phyloP scores from a whole-genome alignment of 805 yeast species.

The Kodamaea kaohsiungensis region DNA sequence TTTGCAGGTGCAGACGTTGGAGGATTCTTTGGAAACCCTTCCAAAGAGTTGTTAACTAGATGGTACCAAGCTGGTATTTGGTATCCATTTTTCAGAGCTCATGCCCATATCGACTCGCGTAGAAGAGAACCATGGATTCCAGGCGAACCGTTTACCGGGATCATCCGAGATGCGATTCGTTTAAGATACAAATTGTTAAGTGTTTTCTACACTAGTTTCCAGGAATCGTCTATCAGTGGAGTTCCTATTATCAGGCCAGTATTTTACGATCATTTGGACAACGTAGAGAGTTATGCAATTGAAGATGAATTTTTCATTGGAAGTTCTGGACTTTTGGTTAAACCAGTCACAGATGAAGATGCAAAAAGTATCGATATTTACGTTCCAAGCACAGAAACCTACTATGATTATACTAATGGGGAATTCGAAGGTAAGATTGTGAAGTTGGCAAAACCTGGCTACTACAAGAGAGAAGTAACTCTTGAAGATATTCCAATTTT shows the following conservation, averaged over 20 bases:
- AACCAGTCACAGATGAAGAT: conserved; percentile 71
- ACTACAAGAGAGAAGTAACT: conserved; percentile 40
- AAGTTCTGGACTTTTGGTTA: conserved; percentile 65
- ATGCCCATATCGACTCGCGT: conserved; percentile 91
- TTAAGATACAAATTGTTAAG: conserved; percentile 80
- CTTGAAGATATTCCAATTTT: conserved; percentile 69
- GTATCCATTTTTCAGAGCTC: conserved; percentile 96
- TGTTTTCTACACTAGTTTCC: conserved; percentile 75
- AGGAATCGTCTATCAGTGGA: conserved; percentile 60
- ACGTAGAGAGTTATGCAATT: conserved; percentile 50
- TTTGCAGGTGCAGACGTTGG: conserved; percentile 97
- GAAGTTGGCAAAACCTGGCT: conserved; percentile 36
- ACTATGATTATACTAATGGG: conserved; percentile 55
- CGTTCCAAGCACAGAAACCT: conserved; percentile 56
- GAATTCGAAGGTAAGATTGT: conserved; percentile 9
- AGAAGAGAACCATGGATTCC: conserved; percentile 92
- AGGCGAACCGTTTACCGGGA: conserved; percentile 68
- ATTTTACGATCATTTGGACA: conserved; percentile 55
- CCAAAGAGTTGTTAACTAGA: conserved; percentile 74
- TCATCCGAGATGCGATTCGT: conserved; percentile 68
- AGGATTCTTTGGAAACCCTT: conserved; percentile 92
- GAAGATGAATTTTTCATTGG: conserved; percentile 88
- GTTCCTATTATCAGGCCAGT: conserved; percentile 72
- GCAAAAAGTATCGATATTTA: conserved; percentile 41
- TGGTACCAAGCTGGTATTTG: conserved; percentile 97